Evolutionary conservation across 73 alveolate genomes (phyloP), one percentile per base, ranked within the genome.

Genomic region (Breviolum minutum): DNA sequence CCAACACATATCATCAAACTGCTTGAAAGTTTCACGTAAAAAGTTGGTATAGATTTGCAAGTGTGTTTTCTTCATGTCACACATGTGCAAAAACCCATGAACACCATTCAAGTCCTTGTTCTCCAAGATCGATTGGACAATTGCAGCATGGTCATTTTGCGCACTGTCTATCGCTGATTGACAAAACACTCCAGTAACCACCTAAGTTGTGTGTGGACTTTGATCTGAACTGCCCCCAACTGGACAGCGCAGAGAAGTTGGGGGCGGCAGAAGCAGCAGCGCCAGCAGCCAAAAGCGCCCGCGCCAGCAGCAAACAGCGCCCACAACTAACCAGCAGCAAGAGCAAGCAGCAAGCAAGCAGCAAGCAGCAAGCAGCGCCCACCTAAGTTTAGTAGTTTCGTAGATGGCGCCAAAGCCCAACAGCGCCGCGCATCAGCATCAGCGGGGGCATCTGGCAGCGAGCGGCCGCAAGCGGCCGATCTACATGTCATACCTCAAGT

Each of bases 61-160:
- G 77, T 17, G 77, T 17, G 77, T 68, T 22, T 68, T 68, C 74
- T 22, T 17, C 24, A 22, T 68, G 77, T 68, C 77, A 17, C 77
- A 68, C 0, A 1, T 17, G 0, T 68, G 1, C 24, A 68, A 6
- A 68, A 22, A 14, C 17, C 24, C n/a, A 68, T 22, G 17, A 68
- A 17, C n/a, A 68, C 77, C n/a, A 68, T 30, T 11, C 90, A 32
- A 6, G 79, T 62, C 94, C 94, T 62, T 86, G 80, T 63, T 63
- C 20, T 62, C 77, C 32, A 86, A 29, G 64, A 61, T 86, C 24
- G 79, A 86, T 79, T 86, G 94, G 29, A 86, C 94, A 63, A 86
- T 63, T n/a, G 94, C 94, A 12, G 79, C 80, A 63, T 86, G 94
- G 80, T 86, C 94, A 27, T 86, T 86, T 63, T 86, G 94, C 63